phyloP scores from a whole-genome alignment of 2,329 filamentous ascomycete genomes.

The Tolypocladium endophyticum region DNA sequence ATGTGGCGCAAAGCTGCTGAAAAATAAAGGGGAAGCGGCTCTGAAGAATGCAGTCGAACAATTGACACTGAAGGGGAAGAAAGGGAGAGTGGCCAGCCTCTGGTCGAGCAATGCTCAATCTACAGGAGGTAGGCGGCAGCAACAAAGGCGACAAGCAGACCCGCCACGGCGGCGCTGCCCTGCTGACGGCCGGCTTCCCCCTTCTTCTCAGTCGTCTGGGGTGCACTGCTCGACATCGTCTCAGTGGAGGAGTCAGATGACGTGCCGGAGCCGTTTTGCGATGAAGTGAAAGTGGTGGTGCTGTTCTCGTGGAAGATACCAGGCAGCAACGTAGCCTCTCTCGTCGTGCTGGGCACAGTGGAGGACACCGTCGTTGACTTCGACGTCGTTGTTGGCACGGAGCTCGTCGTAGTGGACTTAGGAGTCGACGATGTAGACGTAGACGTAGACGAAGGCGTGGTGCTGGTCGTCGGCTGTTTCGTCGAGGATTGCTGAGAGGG shows the following conservation, averaged over 20 bases:
- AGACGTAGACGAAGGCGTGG: background rate
- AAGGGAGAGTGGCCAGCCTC: background rate
- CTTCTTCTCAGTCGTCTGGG: conserved; percentile 25
- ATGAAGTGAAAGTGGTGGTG: conserved; percentile 16
- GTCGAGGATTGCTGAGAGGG: background rate
- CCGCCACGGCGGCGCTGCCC: conserved; percentile 39
- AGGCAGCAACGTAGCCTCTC: conserved; percentile 20
- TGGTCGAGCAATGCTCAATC: background rate
- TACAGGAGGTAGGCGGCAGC: conserved; percentile 40
- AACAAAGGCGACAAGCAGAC: conserved; percentile 44
- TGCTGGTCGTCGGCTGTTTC: background rate
- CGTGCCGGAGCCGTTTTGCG: background rate
- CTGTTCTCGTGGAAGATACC: conserved; percentile 46
- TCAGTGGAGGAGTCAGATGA: conserved; percentile 10
- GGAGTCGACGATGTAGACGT: background rate
- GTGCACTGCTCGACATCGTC: conserved; percentile 15
- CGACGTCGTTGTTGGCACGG: background rate
- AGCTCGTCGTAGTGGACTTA: background rate
- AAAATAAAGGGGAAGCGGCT: background rate
- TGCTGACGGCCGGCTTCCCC: conserved; percentile 37
- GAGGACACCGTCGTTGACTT: background rate
- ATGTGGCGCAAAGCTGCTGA: background rate
- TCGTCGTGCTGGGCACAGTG: conserved; percentile 1
- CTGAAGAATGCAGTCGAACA: background rate
- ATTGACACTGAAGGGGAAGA: background rate